A percentile compares a stretch with the other conserved stretches of the same genome.
phyloP scores from a whole-genome alignment of 345 rosid genomes.

The Melaleuca alternifolia region DNA sequence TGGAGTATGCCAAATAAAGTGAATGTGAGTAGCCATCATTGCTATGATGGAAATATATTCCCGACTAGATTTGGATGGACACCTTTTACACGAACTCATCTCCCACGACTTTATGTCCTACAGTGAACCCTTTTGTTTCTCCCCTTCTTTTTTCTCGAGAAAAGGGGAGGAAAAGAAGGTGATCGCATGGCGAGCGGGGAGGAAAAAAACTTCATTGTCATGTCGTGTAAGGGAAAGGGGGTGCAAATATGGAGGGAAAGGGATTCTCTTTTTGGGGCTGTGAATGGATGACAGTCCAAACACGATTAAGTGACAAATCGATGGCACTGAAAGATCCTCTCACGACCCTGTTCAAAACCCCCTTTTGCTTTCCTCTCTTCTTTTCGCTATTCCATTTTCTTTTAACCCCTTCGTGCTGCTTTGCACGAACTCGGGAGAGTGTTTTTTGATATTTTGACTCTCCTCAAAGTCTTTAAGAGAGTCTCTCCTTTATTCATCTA shows the following conservation, averaged over 20 bases:
- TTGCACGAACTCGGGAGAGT: constrained; percentile 16
- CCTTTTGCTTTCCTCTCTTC: not conserved
- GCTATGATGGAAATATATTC: constrained; percentile 39
- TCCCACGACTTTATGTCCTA: constrained; percentile 10
- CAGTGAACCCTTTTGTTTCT: not conserved
- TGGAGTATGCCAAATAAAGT: constrained; percentile 19
- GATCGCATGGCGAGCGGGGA: constrained; percentile 23
- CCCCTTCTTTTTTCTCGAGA: constrained; percentile 4
- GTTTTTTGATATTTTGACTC: constrained; percentile 30
- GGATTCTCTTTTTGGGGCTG: constrained; percentile 14
- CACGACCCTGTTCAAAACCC: not conserved
- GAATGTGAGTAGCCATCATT: constrained; percentile 34
- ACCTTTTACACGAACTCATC: constrained; percentile 14
- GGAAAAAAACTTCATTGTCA: constrained; percentile 20
- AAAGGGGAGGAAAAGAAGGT: constrained; percentile 5
- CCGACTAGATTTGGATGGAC: constrained; percentile 28
- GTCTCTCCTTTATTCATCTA: not conserved
- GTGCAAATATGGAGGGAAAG: constrained; percentile 37
- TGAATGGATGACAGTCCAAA: constrained; percentile 64
- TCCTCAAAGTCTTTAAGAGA: constrained; percentile 10
- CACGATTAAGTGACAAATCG: constrained; percentile 22
- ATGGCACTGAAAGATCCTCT: constrained; percentile 35
- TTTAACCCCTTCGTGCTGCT: not conserved
- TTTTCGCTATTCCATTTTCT: not conserved
- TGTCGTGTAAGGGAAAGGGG: constrained; percentile 44